Base-by-base conservation (phyloP, 805 yeast genomes). In the Saccharomyces mikatae region DNA sequence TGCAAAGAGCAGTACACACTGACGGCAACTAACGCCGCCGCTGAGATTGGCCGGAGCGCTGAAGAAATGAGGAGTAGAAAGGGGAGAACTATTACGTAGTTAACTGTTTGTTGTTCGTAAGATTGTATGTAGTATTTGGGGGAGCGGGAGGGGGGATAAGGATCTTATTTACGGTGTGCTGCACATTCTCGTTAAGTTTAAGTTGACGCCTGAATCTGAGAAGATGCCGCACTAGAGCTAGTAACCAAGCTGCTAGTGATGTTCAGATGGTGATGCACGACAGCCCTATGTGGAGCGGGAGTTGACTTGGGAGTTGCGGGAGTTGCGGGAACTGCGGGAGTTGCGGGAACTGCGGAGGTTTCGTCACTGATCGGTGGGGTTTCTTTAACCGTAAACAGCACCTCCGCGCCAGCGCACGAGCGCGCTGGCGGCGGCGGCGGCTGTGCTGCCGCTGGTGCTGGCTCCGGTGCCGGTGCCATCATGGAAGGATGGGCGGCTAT, bases 381-480 rank as follows among this genome's bases (percentile, higher is more conserved):
- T 36, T 36, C 41, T 4, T 9, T n/a, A n/a, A 36, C 22, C 49
- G 60, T 13, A 58, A 49, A n/a, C 48, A 52, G 26, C 54, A 49
- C 41, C 22, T 36, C 41, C 1, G 24, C 30, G 32, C 31, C 48
- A 9, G 48, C 27, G 24, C 51, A 44, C 21, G 62, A 62, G 50
- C 62, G 67, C 32, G 63, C 59, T 65, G 62, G 61, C 3, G 68
- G 62, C 41, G 68, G 62, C 41, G 66, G 57, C 47, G 65, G 41
- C 41, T 62, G 22, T 2, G 29, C 52, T 52, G 8, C 41, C 1
- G n/a, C n/a, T n/a, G n/a, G n/a, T n/a, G n/a, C n/a, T n/a, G n/a
- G n/a, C n/a, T n/a, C n/a, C 4, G 26, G 26, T 24, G 63, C 41
- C 21, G 29, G 50, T 50, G 14, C 41, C 4, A 22, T 13, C 28